Conservation (phyloP, 129 eudicot genomes). For the Helianthus tuberosus region DNA sequence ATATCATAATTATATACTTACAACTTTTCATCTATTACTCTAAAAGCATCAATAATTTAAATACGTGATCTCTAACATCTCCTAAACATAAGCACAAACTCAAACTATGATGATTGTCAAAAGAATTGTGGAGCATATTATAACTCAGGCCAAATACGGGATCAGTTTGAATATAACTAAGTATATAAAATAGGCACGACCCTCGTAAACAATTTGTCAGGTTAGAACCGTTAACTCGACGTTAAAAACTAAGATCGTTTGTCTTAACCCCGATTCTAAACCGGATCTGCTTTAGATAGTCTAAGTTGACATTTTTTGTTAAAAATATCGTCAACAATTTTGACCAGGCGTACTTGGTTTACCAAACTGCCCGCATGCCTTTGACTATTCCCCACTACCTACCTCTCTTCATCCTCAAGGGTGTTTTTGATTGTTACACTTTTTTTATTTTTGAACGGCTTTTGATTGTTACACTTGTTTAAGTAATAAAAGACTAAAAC, state of each 20-base stretch:
- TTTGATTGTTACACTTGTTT: constrained; percentile 1
- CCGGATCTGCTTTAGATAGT: neutral
- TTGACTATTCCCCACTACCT: neutral
- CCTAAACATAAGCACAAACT: neutral
- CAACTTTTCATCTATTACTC: neutral
- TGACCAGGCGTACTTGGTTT: constrained; percentile 8
- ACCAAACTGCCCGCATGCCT: constrained; percentile 19
- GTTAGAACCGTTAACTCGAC: too few species aligned
- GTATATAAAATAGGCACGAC: neutral
- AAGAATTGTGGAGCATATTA: too few species aligned
- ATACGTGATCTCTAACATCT: neutral
- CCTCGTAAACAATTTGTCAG: neutral
- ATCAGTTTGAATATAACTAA: too few species aligned
- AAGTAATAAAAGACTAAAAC: neutral
- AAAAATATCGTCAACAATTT: neutral
- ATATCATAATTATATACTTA: too few species aligned
- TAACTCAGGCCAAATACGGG: too few species aligned
- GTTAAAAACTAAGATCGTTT: too few species aligned
- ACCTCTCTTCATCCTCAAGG: neutral
- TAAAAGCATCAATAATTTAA: neutral
- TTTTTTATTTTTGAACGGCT: neutral
- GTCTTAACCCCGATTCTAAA: neutral
- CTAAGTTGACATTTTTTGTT: neutral
- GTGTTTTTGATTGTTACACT: constrained; percentile 2
- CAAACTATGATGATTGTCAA: too few species aligned